Conservation (phyloP, 768 basidiomycete species). For the Lentinus brumalis region DNA sequence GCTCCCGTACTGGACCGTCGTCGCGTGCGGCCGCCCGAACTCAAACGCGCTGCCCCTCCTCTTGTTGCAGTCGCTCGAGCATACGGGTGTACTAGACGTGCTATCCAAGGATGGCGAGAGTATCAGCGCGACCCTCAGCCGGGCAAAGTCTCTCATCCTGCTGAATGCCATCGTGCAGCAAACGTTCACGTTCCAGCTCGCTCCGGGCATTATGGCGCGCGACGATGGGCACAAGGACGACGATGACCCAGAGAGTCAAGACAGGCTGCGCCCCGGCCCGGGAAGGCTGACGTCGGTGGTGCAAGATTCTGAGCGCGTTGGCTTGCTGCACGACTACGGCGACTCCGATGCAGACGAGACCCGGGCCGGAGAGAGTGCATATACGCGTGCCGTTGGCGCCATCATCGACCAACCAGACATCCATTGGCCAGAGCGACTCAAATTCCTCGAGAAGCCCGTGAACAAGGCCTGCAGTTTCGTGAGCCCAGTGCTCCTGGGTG, state of each 20-base stretch:
- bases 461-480: slow-evolving; percentile 18
- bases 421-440: slow-evolving; percentile 25
- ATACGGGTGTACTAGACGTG: slow-evolving; percentile 28
- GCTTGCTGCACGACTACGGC: slow-evolving; percentile 23
- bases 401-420: slow-evolving; percentile 28
- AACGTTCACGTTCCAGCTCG: slow-evolving; percentile 31
- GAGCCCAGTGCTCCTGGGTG: slow-evolving; percentile 31
- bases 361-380: background rate
- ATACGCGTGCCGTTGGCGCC: slow-evolving; percentile 17
- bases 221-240: slow-evolving; percentile 20
- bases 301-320: slow-evolving; percentile 32
- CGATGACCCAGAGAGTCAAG: slow-evolving; percentile 13
- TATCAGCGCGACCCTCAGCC: slow-evolving; percentile 18
- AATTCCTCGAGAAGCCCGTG: slow-evolving; percentile 23
- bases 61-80: slow-evolving; percentile 27
- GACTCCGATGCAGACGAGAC: slow-evolving; percentile 5
- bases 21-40: slow-evolving; percentile 33
- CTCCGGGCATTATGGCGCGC: slow-evolving; percentile 23
- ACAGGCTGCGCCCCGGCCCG: slow-evolving; percentile 17
- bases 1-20: slow-evolving; percentile 32
- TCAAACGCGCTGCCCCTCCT: slow-evolving; percentile 33
- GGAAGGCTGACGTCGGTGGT: slow-evolving; percentile 20
- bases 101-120: slow-evolving; percentile 21
- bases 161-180: slow-evolving; percentile 34
- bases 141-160: slow-evolving; percentile 32